Evolutionary conservation across 2,329 filamentous ascomycete genomes (phyloP).

Genomic region (Pezicula radicicola): DNA sequence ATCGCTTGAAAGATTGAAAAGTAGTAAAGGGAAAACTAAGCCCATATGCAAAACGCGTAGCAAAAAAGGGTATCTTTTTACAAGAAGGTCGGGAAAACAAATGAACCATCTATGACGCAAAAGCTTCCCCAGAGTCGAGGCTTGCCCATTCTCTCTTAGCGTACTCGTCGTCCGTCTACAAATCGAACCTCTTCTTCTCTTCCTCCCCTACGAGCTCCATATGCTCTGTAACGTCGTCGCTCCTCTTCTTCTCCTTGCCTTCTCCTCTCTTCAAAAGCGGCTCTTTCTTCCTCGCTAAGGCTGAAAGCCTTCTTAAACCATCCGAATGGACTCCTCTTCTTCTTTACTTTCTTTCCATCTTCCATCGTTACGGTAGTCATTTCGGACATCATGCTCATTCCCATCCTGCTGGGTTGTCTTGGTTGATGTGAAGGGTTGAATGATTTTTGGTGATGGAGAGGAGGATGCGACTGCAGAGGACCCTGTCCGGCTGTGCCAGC

Average conservation of each 20-base stretch:
- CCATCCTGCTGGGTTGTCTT: constrained; percentile 21
- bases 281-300: constrained; percentile 60
- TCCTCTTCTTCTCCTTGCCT: constrained; percentile 12
- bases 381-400: constrained; percentile 52
- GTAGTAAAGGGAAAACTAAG: no score
- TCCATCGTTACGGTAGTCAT: constrained; percentile 37
- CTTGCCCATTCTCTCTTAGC: neutral
- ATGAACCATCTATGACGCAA: no score
- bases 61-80: no score
- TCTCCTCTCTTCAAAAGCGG: constrained; percentile 55
- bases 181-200: neutral
- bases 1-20: no score
- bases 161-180: neutral
- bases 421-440: neutral
- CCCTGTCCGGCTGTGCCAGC: constrained; percentile 10
- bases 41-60: no score
- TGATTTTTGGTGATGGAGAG: neutral
- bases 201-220: neutral
- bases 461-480: neutral
- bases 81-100: no score
- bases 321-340: constrained; percentile 65
- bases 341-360: constrained; percentile 46
- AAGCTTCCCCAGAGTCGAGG: no score
- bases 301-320: constrained; percentile 68
- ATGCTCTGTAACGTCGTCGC: neutral